Evolutionary conservation across 768 basidiomycete species (phyloP), one percentile per base, ranked within the genome.

Genomic region (Clavulina sp.): DNA sequence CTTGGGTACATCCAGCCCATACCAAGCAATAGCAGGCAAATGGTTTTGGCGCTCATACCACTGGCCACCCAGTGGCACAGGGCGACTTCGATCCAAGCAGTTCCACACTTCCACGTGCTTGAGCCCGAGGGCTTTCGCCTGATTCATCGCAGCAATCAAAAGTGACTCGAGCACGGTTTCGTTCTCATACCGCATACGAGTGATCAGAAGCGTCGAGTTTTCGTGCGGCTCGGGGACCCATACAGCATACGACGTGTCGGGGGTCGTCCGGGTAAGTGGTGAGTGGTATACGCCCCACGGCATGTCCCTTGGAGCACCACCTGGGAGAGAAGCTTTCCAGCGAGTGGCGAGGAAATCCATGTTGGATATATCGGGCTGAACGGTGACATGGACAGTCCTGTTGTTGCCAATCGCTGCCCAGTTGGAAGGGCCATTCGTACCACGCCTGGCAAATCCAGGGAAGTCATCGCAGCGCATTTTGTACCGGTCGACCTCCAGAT

Each of bases 11-110:
- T 49, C 48, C 24, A 7, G 13, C 32, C 72, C 72, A 61, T 77
- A 77, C 71, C 73, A 75, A 48, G 69, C 73, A 52, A 75, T 64
- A 2, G 68, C 59, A 3, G 72, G 63, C 5, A 76, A 54, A 57
- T 72, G 66, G 31, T 67, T 68, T 3, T 60, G 57, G 13, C 43
- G 13, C 43, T 13, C 13, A 46, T 24, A 16, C 26, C 9, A 13
- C 26, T 9, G 26, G 36, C 73, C 63, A 40, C 63, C 57, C 41
- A 58, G 48, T 0, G 61, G 68, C 36, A 41, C 56, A 0, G 67
- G 70, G 4, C 68, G 66, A 2, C 65, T 52, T 21, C 54, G 57
- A n/a, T 50, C 43, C 4, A 48, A 53, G 26, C 28, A 1, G 54
- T 71, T 71, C 70, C 74, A 77, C 3, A 71, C 59, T 54, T 76